phyloP scores from a whole-genome alignment of 306 rosid species.

The Prunus persica region Prunus_persica_NCBIv2 NC_034016.1:22314001-22314500 shows the following conservation, averaged over 20 bases:
- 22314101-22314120: neutral
- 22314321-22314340: neutral
- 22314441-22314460: slow-evolving; percentile 24
- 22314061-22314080: slow-evolving; percentile 38
- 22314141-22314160: neutral
- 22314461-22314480: slow-evolving; percentile 24
- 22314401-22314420: slow-evolving; percentile 72
- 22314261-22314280: neutral
- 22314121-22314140: neutral
- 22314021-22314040: slow-evolving; percentile 23
- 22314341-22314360: slow-evolving; percentile 24
- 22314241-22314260: neutral
- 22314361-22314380: slow-evolving; percentile 72
- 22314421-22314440: slow-evolving; percentile 37
- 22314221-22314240: neutral
- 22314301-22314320: neutral
- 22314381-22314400: slow-evolving; percentile 70
- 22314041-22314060: slow-evolving; percentile 49
- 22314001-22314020: neutral
- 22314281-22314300: neutral
- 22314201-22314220: neutral
- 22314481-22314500: neutral
- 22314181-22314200: neutral
- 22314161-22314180: neutral
- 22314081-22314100: slow-evolving; percentile 68